phyloP scores from a whole-genome alignment of 176 grass and related monocot species.

The Musa itinerans region DNA sequence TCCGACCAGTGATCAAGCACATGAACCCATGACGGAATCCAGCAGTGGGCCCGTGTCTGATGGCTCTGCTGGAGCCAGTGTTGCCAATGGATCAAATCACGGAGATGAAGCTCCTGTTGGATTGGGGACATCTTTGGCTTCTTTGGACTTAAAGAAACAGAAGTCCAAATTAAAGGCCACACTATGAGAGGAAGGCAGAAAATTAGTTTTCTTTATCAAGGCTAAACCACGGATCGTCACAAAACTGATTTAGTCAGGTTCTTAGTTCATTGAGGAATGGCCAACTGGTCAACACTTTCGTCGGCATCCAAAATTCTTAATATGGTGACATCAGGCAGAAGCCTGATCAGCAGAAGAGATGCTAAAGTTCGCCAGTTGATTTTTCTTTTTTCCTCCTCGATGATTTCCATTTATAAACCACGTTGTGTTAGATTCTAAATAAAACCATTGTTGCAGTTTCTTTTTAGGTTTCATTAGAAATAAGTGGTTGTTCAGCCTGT shows the following conservation, averaged over 20 bases:
- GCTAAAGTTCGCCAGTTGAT: no score
- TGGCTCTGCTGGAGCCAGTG: conserved; percentile 5
- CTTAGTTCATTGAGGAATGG: not conserved
- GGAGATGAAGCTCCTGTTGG: conserved; percentile 45
- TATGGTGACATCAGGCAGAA: no score
- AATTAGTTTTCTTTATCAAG: not conserved
- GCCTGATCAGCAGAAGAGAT: no score
- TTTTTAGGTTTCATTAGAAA: not conserved
- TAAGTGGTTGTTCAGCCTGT: not conserved
- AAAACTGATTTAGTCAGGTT: no score
- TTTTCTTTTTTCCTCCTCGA: no score
- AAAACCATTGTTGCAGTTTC: no score
- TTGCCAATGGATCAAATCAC: conserved; percentile 16
- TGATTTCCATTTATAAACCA: no score
- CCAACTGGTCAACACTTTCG: no score
- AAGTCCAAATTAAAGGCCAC: conserved; percentile 50
- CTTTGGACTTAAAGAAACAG: conserved; percentile 77
- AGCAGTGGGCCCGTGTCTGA: conserved; percentile 22
- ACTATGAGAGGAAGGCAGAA: not conserved
- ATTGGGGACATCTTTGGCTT: conserved; percentile 45
- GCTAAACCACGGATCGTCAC: not conserved
- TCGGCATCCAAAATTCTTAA: no score
- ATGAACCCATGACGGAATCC: conserved; percentile 7
- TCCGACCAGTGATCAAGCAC: conserved; percentile 14
- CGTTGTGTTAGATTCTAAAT: no score